These are phyloP conservation scores for Peronosclerospora sorghi DNA, from an alignment of 352 stramenopile species.

Conservation along the genomic window DNA sequence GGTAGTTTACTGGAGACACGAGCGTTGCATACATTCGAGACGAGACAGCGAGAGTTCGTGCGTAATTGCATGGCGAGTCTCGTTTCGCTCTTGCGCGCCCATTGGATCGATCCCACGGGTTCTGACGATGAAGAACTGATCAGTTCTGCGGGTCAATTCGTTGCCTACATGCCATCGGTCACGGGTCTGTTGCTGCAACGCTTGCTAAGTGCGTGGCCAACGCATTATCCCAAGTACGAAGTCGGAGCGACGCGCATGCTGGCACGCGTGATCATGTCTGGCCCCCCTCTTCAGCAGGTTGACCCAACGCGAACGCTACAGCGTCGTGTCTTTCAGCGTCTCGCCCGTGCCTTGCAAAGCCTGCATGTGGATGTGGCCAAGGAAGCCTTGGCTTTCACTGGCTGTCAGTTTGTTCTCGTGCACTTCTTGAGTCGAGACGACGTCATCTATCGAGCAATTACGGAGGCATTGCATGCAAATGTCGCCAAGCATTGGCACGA, in stretches of 20 bases:
- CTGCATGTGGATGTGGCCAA: constrained; percentile 62
- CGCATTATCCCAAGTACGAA: constrained; percentile 53
- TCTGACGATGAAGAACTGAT: constrained; percentile 81
- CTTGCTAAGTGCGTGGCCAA: constrained; percentile 52
- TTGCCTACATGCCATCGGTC: constrained; percentile 67
- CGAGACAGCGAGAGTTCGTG: constrained; percentile 37
- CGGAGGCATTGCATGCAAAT: constrained; percentile 49
- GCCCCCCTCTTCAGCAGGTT: constrained; percentile 42
- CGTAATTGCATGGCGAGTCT: constrained; percentile 64
- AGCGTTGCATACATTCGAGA: constrained; percentile 1
- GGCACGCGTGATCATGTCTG: constrained; percentile 78
- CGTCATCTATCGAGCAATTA: constrained; percentile 56
- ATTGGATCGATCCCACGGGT: constrained; percentile 63
- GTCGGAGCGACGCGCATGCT: constrained; percentile 71
- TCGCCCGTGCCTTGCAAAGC: constrained; percentile 49
- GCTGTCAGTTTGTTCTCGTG: constrained; percentile 69
- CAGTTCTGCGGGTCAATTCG: constrained; percentile 70
- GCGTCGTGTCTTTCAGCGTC: constrained; percentile 39
- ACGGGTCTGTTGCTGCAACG: constrained; percentile 38
- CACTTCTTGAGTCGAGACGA: constrained; percentile 62
- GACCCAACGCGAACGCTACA: constrained; percentile 25
- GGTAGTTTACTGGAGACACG: constrained; percentile 17
- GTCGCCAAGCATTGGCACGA: constrained; percentile 63
- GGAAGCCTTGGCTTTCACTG: constrained; percentile 71
- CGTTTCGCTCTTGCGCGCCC: constrained; percentile 53